phyloP scores from a whole-genome alignment of 768 basidiomycete genomes.

The Xerocomellus chrysenteron region DNA sequence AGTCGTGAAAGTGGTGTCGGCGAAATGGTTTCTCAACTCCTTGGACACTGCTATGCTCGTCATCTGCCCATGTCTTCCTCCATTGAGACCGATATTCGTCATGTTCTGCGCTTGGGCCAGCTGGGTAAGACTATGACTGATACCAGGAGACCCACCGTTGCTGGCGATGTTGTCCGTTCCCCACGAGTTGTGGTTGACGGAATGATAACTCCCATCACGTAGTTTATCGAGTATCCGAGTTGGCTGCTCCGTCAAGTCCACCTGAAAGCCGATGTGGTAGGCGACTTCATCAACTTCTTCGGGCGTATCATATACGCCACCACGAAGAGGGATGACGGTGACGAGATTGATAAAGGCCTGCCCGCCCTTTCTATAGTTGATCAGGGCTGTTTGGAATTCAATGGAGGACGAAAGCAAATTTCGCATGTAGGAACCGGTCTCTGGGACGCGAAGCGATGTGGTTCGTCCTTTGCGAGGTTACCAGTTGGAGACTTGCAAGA shows the following conservation, averaged over 20 bases:
- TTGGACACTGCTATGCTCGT: slow-evolving; percentile 46
- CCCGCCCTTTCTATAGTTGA: slow-evolving; percentile 88
- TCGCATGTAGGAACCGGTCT: slow-evolving; percentile 64
- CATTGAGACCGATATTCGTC: slow-evolving; percentile 22
- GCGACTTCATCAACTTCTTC: slow-evolving; percentile 70
- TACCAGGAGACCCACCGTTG: neutral
- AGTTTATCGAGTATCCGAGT: slow-evolving; percentile 79
- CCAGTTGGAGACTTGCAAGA: slow-evolving; percentile 80
- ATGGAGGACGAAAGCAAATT: slow-evolving; percentile 68
- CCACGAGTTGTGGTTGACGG: slow-evolving; percentile 49
- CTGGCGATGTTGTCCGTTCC: neutral
- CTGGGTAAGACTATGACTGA: slow-evolving; percentile 6
- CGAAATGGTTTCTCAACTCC: slow-evolving; percentile 49
- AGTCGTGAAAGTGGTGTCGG: slow-evolving; percentile 47
- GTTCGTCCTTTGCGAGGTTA: slow-evolving; percentile 48
- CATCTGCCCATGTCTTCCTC: slow-evolving; percentile 25
- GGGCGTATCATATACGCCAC: slow-evolving; percentile 45
- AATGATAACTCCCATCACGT: slow-evolving; percentile 67
- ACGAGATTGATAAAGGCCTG: slow-evolving; percentile 89
- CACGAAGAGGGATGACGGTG: slow-evolving; percentile 82
- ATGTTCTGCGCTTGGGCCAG: slow-evolving; percentile 17
- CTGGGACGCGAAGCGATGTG: slow-evolving; percentile 59
- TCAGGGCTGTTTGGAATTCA: slow-evolving; percentile 83
- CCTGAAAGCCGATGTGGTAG: slow-evolving; percentile 94
- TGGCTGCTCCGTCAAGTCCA: slow-evolving; percentile 87